Conservation (phyloP, 2,329 filamentous ascomycete species). For the Aspergillus felis region DNA sequence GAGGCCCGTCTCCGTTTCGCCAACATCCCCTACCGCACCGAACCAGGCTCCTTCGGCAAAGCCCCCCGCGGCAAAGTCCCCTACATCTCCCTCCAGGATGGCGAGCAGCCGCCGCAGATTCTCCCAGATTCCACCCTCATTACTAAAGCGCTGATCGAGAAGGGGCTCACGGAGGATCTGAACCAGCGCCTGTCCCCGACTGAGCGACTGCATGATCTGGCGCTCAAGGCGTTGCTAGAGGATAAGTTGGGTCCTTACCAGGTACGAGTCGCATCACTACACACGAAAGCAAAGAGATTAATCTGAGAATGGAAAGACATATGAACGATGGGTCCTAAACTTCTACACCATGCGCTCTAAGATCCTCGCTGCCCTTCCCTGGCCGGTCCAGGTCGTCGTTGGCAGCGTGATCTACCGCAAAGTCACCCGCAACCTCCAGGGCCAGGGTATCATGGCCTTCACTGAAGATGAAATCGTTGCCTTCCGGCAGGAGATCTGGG, state of each 20-base stretch:
- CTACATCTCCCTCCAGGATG: constrained; percentile 44
- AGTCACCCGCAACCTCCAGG: constrained; percentile 45
- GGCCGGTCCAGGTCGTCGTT: constrained; percentile 49
- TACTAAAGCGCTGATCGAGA: constrained; percentile 41
- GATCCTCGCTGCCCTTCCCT: constrained; percentile 49
- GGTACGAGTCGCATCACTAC: constrained; percentile 25
- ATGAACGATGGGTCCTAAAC: constrained; percentile 58
- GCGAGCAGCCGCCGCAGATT: constrained; percentile 10
- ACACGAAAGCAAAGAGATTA: neutral
- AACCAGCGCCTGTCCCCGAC: constrained; percentile 41
- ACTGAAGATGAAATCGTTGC: constrained; percentile 46
- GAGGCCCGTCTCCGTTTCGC: constrained; percentile 59
- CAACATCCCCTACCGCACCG: constrained; percentile 45
- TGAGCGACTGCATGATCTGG: constrained; percentile 48
- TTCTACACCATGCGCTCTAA: constrained; percentile 56
- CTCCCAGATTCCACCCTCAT: constrained; percentile 57
- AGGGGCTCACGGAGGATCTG: constrained; percentile 46
- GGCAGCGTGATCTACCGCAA: constrained; percentile 49
- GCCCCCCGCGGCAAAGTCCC: constrained; percentile 60
- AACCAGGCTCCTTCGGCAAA: constrained; percentile 42
- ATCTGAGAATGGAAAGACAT: constrained; percentile 25
- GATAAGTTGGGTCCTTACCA: constrained; percentile 59
- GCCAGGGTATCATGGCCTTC: constrained; percentile 55
- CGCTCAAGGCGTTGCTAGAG: constrained; percentile 54
- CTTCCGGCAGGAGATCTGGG: constrained; percentile 53